Evolutionary conservation across 2,329 filamentous ascomycete species (phyloP).

Genomic region (Talaromyces amestolkiae): DNA sequence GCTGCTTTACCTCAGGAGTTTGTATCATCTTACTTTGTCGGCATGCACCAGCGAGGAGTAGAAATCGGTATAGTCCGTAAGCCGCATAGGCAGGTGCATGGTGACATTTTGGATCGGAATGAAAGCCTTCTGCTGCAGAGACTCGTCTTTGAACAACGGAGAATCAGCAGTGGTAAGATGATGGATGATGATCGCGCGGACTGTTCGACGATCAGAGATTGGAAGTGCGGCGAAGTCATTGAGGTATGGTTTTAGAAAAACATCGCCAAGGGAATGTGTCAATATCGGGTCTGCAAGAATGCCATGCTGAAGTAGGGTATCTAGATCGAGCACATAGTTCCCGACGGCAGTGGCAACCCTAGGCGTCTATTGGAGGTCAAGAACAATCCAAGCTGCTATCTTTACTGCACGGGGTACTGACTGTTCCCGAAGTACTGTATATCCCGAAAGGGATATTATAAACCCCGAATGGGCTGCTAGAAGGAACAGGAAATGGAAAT

Average conservation of each 20-base stretch:
- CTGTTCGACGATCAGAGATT: not conserved
- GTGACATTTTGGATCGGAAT: not conserved
- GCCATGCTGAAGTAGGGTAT: slow-evolving; percentile 5
- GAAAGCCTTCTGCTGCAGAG: not conserved
- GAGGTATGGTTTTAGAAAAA: slow-evolving; percentile 4
- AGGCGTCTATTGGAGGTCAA: not conserved
- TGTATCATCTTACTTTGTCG: not conserved
- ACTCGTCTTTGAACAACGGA: not conserved
- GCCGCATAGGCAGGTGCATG: slow-evolving; percentile 10
- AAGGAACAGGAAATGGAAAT: slow-evolving; percentile 42
- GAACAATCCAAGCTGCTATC: not conserved
- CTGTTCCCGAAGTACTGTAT: not conserved
- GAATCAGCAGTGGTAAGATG: not conserved
- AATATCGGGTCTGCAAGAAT: not conserved
- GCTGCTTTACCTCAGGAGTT: not conserved
- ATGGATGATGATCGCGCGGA: not conserved
- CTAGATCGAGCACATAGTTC: not conserved
- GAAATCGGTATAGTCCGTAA: slow-evolving; percentile 12
- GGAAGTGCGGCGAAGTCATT: slow-evolving; percentile 11
- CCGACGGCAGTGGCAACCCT: not conserved
- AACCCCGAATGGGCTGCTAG: slow-evolving; percentile 35
- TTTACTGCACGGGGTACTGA: not conserved
- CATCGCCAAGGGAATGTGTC: not conserved
- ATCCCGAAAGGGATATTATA: slow-evolving; percentile 12
- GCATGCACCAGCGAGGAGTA: slow-evolving; percentile 10